Conservation (phyloP, 2,329 filamentous ascomycete species). For the Penicillium vulpinum region DNA sequence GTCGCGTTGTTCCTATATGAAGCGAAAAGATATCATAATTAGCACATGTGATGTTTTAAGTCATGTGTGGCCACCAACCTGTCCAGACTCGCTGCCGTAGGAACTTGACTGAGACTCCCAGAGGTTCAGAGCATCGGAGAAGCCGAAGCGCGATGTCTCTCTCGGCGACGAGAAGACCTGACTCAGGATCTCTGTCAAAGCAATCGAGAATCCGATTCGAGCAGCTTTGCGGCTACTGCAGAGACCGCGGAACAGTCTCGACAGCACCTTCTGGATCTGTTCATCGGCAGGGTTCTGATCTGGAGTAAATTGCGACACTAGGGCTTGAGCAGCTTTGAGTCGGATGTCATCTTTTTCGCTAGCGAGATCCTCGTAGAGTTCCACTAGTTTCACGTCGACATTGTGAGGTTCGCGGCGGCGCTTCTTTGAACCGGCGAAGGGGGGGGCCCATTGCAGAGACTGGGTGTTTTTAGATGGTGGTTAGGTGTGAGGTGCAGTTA, state of each 20-base stretch:
- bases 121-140: slow-evolving; percentile 51
- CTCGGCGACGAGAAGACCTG: slow-evolving; percentile 59
- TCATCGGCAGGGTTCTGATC: slow-evolving; percentile 43
- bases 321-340: slow-evolving; percentile 46
- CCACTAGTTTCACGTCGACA: slow-evolving; percentile 48
- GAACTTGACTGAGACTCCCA: slow-evolving; percentile 55
- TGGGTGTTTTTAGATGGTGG: background rate
- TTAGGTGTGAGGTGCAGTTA: slow-evolving; percentile 3
- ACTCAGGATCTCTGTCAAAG: slow-evolving; percentile 75
- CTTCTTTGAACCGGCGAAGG: slow-evolving; percentile 37
- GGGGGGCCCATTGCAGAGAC: slow-evolving; percentile 29
- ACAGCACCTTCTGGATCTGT: slow-evolving; percentile 45
- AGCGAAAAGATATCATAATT: slow-evolving; percentile 52
- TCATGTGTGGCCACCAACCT: slow-evolving; percentile 42
- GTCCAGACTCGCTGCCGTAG: slow-evolving; percentile 54
- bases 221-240: slow-evolving; percentile 89
- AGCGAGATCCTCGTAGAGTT: slow-evolving; percentile 52
- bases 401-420: slow-evolving; percentile 44
- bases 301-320: slow-evolving; percentile 47
- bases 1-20: slow-evolving; percentile 77
- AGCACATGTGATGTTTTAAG: slow-evolving; percentile 9
- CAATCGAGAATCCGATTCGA: slow-evolving; percentile 83
- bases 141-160: slow-evolving; percentile 36
- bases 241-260: slow-evolving; percentile 78
- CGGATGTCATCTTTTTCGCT: slow-evolving; percentile 49